Base-by-base conservation (phyloP, 352 stramenopile genomes). In the Phytophthora quininea region DNA sequence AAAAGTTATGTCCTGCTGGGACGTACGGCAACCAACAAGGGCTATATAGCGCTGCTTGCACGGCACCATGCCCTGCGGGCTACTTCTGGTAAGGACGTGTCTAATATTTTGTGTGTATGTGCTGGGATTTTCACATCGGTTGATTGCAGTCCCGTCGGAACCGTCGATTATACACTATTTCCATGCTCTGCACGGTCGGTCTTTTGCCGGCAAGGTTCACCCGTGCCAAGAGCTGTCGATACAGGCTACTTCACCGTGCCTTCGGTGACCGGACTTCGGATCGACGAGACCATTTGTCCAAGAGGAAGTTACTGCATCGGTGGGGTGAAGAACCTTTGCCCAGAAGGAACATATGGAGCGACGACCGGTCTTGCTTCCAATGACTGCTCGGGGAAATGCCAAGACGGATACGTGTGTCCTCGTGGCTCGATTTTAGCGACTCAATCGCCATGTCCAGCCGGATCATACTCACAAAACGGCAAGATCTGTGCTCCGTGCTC, bases 391-490 rank as follows among this genome's bases (percentile, higher is more conserved):
- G 86, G 79, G 0, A 65, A 67, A 55, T 94, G 84, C 24, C 73
- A 81, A 59, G 65, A 82, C 48, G 86, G 86, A 40, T 86, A 80
- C 43, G 77, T 77, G 7, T 94, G 84, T 53, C 58, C 72, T 4
- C 47, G 45, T 11, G 82, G 80, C 0, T 89, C 86, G 3, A 74
- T 67, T 7, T 81, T 73, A 9, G 54, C 59, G 24, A 88, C 72
- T 24, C 62, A 86, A 56, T 66, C 62, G 27, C 74, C 80, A 6
- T 94, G 86, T 61, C 62, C 74, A 35, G 77, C 81, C 7, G 86
- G 86, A 1, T 74, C 75, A 9, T 92, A 89, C 58, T 82, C 84
- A 3, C 67, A 62, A 19, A 89, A 89, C 45, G 82, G 80, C n/a
- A 67, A 86, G 27, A 50, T 62, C 1, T 94, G 84, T 46, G 50